These are phyloP conservation scores for Salix viminalis DNA, from an alignment of 345 rosid genomes.

Conservation along the genomic window DNA sequence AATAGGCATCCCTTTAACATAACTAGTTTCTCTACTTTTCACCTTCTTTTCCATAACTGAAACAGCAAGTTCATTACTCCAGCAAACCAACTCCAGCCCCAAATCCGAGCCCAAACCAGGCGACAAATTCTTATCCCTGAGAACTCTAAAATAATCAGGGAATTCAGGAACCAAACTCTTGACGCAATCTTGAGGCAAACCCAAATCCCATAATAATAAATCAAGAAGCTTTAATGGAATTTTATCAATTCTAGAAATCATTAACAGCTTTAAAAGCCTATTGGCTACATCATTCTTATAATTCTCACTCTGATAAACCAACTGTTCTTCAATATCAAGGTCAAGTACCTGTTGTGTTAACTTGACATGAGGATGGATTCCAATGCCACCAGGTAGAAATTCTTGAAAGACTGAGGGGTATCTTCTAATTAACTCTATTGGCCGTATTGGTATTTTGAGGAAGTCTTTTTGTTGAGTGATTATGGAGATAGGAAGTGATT, in stretches of 20 bases:
- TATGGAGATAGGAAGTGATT: constrained; percentile 69
- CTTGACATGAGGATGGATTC: constrained; percentile 71
- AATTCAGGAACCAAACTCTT: constrained; percentile 60
- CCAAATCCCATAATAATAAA: constrained; percentile 71
- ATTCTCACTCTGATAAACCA: constrained; percentile 68
- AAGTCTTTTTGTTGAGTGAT: constrained; percentile 47
- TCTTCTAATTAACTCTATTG: constrained; percentile 79
- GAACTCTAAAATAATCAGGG: constrained; percentile 72
- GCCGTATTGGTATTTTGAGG: constrained; percentile 66
- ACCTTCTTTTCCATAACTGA: constrained; percentile 62
- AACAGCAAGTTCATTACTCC: constrained; percentile 59
- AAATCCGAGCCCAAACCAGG: constrained; percentile 6
- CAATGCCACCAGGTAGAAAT: constrained; percentile 66
- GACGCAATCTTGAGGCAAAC: constrained; percentile 60
- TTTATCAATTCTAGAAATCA: constrained; percentile 57
- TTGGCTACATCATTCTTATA: constrained; percentile 58
- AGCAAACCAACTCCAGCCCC: constrained; percentile 72
- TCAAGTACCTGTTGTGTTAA: constrained; percentile 71
- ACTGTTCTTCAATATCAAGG: constrained; percentile 74
- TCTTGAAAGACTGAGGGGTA: constrained; percentile 76
- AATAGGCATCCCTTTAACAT: constrained; percentile 40
- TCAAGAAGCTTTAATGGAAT: constrained; percentile 58
- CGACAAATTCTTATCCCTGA: constrained; percentile 12
- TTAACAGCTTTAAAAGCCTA: constrained; percentile 67
- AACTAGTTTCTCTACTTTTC: constrained; percentile 24